phyloP scores from a whole-genome alignment of 148 eudicot genomes.

The Persicaria maculosa region DNA sequence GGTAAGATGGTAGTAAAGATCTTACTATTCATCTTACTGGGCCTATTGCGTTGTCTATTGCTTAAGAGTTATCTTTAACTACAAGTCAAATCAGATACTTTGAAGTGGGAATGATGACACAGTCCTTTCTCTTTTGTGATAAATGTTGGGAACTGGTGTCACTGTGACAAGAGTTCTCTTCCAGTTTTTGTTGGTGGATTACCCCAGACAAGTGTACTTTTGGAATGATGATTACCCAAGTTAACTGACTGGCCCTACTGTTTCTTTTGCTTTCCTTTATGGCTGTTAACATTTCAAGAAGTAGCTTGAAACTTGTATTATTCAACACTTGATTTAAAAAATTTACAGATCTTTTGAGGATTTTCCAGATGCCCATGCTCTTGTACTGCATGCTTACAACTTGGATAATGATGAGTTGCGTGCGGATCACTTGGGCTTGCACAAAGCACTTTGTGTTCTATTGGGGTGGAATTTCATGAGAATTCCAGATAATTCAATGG shows the following conservation, averaged over 20 bases:
- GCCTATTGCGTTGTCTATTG: too few relatives aligned
- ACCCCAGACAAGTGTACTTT: not conserved
- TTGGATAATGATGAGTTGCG: slow-evolving; percentile 54
- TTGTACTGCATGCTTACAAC: slow-evolving; percentile 81
- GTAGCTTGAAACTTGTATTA: slow-evolving; percentile 25
- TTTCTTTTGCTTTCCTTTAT: not conserved
- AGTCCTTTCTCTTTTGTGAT: too few relatives aligned
- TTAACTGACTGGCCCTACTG: not conserved
- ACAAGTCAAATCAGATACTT: too few relatives aligned
- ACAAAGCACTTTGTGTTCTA: slow-evolving; percentile 85
- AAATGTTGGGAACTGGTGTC: too few relatives aligned
- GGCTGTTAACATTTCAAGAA: not conserved
- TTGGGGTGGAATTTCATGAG: slow-evolving; percentile 89
- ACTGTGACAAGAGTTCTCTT: not conserved
- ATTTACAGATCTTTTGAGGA: slow-evolving; percentile 70
- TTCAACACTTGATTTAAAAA: slow-evolving; percentile 49
- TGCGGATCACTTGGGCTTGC: slow-evolving; percentile 92
- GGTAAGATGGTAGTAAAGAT: too few relatives aligned
- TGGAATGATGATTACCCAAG: not conserved
- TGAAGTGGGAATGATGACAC: too few relatives aligned
- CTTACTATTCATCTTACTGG: too few relatives aligned
- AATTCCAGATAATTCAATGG: slow-evolving; percentile 73
- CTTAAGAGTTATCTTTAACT: too few relatives aligned
- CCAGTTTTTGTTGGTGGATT: not conserved
- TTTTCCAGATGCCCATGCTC: slow-evolving; percentile 79